These are phyloP conservation scores for Saccharomycopsis synnaedendra DNA, from an alignment of 805 yeast genomes.

Conservation along the genomic window DNA sequence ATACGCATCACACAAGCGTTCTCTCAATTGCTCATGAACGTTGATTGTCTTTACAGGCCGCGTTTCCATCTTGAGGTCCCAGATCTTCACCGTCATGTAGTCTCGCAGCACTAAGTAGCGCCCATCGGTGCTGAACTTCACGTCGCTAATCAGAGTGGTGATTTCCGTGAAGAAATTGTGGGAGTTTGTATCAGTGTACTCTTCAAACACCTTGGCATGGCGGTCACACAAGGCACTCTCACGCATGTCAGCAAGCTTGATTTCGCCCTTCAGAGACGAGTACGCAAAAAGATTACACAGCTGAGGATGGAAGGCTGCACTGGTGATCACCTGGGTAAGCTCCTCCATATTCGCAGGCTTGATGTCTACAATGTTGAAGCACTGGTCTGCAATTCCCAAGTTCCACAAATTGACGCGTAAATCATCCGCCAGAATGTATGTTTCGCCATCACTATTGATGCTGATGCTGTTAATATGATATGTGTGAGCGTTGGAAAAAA, in stretches of 20 bases:
- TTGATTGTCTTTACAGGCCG: constrained; percentile 90
- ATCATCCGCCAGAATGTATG: constrained; percentile 88
- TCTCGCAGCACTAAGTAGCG: constrained; percentile 94
- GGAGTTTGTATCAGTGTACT: constrained; percentile 81
- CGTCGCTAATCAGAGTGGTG: constrained; percentile 88
- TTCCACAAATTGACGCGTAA: constrained; percentile 94
- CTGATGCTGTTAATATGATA: constrained; percentile 95
- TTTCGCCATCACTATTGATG: constrained; percentile 91
- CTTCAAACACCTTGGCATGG: constrained; percentile 82
- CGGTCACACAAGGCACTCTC: constrained; percentile 87
- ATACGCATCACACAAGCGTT: constrained; percentile 90
- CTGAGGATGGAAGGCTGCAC: constrained; percentile 91
- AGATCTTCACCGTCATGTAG: constrained; percentile 91
- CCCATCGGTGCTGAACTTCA: constrained; percentile 85
- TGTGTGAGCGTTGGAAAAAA: constrained; percentile 94
- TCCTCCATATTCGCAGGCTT: constrained; percentile 99
- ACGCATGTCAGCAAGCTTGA: constrained; percentile 94
- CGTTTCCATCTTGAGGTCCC: constrained; percentile 97
- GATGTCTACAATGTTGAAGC: constrained; percentile 94
- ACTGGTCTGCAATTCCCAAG: constrained; percentile 84
- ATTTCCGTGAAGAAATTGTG: constrained; percentile 97
- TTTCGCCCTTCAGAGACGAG: constrained; percentile 89
- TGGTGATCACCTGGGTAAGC: constrained; percentile 92
- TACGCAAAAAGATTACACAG: constrained; percentile 92
- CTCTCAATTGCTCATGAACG: constrained; percentile 91